A percentile compares a stretch with the other conserved stretches of the same genome.
Conservation (phyloP, 345 rosid species). For the Geranium brycei region DNA sequence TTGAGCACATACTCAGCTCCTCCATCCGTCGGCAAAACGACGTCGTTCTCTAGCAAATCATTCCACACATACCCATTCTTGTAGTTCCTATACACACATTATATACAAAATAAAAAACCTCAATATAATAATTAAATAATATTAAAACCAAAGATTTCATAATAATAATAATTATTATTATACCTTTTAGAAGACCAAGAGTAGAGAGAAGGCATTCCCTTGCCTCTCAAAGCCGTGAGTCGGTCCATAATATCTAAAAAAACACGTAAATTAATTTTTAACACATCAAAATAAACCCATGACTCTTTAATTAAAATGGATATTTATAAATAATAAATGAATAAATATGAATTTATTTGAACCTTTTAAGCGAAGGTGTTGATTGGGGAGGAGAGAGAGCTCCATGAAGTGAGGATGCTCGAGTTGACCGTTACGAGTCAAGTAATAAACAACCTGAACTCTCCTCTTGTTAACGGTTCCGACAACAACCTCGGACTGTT, state of each 20-base stretch:
- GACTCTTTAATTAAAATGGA: no score
- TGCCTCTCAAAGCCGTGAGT: constrained; percentile 62
- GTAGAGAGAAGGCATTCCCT: constrained; percentile 64
- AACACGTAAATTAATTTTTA: neutral
- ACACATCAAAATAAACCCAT: neutral
- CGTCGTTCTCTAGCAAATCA: constrained; percentile 66
- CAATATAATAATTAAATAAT: no score
- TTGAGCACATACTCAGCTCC: constrained; percentile 81
- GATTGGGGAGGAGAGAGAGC: constrained; percentile 46
- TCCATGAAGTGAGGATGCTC: constrained; percentile 93
- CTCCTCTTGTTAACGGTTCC: constrained; percentile 10
- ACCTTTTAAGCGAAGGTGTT: constrained; percentile 80
- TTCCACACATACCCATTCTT: constrained; percentile 96
- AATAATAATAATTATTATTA: no score
- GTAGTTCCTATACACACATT: constrained; percentile 41
- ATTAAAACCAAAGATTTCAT: no score
- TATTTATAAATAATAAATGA: no score
- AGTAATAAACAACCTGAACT: constrained; percentile 71
- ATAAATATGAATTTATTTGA: neutral
- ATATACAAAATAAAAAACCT: no score
- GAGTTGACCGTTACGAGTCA: constrained; percentile 79
- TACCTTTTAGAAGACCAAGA: constrained; percentile 97
- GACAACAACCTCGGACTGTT: neutral
- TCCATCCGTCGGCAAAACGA: constrained; percentile 61
- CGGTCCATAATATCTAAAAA: constrained; percentile 51